A percentile compares a stretch with the other conserved stretches of the same genome.
These are phyloP conservation scores for Buddleja alternifolia DNA, from an alignment of 257 asterid genomes.

Conservation along the genomic window DNA sequence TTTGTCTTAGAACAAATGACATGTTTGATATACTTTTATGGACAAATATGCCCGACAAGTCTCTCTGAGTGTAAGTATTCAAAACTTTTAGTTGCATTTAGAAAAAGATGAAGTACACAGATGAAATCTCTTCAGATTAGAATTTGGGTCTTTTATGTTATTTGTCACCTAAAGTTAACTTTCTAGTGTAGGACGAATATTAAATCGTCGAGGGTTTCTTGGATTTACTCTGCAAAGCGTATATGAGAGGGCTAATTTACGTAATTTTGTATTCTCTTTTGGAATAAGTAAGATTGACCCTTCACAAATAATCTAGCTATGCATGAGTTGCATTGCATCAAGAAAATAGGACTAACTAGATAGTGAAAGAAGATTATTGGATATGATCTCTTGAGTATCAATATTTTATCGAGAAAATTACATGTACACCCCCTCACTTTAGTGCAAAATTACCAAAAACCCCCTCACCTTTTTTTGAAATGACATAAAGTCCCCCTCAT, in stretches of 20 bases:
- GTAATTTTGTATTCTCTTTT: neutral
- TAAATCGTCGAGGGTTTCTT: neutral
- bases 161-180: neutral
- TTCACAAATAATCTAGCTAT: too few species aligned
- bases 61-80: neutral
- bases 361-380: neutral
- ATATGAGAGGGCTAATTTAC: neutral
- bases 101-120: neutral
- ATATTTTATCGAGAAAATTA: too few species aligned
- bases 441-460: too few species aligned
- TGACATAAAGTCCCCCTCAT: too few species aligned
- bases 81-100: neutral
- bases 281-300: neutral
- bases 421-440: too few species aligned
- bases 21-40: neutral
- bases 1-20: neutral
- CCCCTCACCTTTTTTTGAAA: too few species aligned
- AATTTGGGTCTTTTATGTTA: neutral
- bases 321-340: neutral
- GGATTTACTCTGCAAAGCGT: neutral
- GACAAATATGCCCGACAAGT: neutral
- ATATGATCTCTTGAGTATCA: constrained; percentile 4
- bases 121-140: neutral
- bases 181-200: neutral
- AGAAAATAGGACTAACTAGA: neutral